These are phyloP conservation scores for Lunasporangiospora selenospora DNA, from an alignment of 192 early-diverging fungal species.

Conservation along the genomic window DNA sequence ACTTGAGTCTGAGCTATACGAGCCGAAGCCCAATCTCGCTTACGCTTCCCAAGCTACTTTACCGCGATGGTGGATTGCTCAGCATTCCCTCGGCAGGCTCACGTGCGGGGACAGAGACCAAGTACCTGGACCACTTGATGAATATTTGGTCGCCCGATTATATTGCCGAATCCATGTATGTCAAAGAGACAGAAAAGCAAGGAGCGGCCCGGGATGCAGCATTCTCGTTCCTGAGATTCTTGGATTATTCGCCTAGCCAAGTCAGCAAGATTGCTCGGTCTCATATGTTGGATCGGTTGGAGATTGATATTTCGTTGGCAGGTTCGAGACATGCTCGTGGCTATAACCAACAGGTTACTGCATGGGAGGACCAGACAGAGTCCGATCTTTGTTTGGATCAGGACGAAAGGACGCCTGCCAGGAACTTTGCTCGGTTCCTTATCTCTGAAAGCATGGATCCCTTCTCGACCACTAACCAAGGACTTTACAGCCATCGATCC, in stretches of 20 bases:
- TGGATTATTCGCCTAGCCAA: constrained; percentile 47
- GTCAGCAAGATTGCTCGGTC: constrained; percentile 35
- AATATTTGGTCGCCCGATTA: constrained; percentile 60
- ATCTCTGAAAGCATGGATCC: constrained; percentile 42
- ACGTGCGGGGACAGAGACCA: constrained; percentile 34
- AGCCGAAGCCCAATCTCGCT: constrained; percentile 61
- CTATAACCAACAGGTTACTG: no score
- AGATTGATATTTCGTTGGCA: no score
- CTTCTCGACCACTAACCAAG: constrained; percentile 20
- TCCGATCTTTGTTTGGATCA: no score
- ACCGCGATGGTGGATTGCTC: constrained; percentile 65
- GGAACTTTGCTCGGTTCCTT: constrained; percentile 53
- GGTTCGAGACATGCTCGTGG: no score
- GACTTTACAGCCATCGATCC: no score
- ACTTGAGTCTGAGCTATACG: constrained; percentile 56
- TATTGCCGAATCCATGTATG: constrained; percentile 52
- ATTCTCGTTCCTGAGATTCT: constrained; percentile 57
- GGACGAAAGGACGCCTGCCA: no score
- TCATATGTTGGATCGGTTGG: constrained; percentile 21
- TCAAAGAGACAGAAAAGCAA: no score
- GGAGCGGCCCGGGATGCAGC: constrained; percentile 13
- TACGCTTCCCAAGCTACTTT: constrained; percentile 64
- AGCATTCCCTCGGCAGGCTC: no score
- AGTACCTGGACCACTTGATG: constrained; percentile 46
- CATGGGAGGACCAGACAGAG: no score